Evolutionary conservation across 345 rosid species (phyloP), one percentile per base, ranked within the genome.

Genomic region (Gossypium raimondii): DNA sequence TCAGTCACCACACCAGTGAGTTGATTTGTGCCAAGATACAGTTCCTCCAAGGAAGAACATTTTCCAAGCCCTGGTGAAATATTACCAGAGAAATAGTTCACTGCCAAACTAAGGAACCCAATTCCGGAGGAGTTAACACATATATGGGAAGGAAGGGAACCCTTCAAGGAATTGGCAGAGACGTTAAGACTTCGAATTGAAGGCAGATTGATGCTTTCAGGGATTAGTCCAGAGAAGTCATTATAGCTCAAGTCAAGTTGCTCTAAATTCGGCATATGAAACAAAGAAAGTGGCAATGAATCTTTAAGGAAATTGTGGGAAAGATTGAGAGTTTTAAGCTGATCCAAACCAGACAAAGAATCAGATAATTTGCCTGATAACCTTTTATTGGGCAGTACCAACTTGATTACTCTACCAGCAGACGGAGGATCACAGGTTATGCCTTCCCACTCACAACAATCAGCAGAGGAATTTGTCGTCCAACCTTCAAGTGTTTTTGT

Each of bases 381-480:
- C 73, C 81, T 86, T 45, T 3, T 80, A 38, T 25, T 77, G 2
- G 2, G 70, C 45, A 91, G 92, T 77, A 81, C 82, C 16, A 93
- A 25, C 72, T 53, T 75, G 11, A 82, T 77, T 4, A 88, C 97
- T 60, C 92, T 87, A 9, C 77, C 56, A 17, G 87, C 82, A 82
- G 64, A 29, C 24, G 53, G 73, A 74, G 89, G 73, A 20, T 77
- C 78, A 77, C 94, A 90, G 41, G 78, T 69, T 83, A 90, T 65
- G 76, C 95, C 97, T 9, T 53, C 66, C 96, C 96, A 92, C 34
- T 48, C 27, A 63, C 97, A 88, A 84, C 95, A 92, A 67, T 84
- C 83, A 47, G 58, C 14, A 7, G 86, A 82, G 11, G 78, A 71
- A 73, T 76, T 85, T 11, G 61, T 6, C 7, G 52, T 62, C 92